Base-by-base conservation (phyloP, 73 alveolate species). In the Paramecium octaurelia region DNA sequence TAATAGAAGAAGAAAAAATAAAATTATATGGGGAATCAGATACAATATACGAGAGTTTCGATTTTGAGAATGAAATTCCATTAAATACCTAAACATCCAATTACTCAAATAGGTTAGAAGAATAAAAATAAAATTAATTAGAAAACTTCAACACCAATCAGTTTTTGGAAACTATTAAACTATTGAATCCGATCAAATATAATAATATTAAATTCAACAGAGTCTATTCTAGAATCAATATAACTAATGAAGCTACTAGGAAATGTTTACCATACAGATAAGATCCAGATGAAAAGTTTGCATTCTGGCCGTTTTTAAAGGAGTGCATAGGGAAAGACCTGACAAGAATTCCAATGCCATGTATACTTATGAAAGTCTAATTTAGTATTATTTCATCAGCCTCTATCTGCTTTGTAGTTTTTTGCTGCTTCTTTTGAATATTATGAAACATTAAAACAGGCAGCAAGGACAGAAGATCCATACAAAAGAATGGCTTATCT, bases 401-500 rank as follows among this genome's bases (percentile, higher is more conserved):
- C 87, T 7, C 40, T 73, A 36, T 73, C 87, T 36, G 87, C 64
- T 73, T 36, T 73, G 20, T 73, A 73, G 35, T 36, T 73, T 34
- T 36, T 73, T 36, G 87, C 59, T 10, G 16, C 57, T 5, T 73
- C 87, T 31, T 73, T 73, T 43, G 87, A 73, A 36, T 73, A 73
- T 40, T 73, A 36, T 73, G 68, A 73, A 5, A 20, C 18, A 7
- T 16, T 73, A n/a, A 73, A 73, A 73, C n/a, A 73, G 24, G 64
- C 87, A 14, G 57, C 87, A 14, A 73, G 4, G 7, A 38, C 48
- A 36, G 20, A 54, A 11, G 95, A 95, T 86, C 84, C 96, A 4
- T 31, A 88, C 11, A 69, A 60, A 38, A 91, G 97, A 60, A 12
- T 95, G 58, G 86, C 86, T 1, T 84, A 95, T 80, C 68, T 85